Conservation (phyloP, 805 yeast species). For the Candida nemodendra region DNA sequence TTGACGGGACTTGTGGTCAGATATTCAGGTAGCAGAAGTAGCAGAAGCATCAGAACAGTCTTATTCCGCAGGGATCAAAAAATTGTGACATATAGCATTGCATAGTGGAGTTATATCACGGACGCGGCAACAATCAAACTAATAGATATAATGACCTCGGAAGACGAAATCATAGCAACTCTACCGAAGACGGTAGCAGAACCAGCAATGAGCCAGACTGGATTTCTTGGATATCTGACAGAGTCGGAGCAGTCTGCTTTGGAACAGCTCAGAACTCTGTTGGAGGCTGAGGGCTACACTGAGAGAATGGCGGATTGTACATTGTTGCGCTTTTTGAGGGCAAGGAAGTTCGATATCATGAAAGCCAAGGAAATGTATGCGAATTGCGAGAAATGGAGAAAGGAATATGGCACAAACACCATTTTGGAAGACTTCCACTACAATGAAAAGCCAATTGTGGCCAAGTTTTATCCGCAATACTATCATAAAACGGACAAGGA, state of each 20-base stretch:
- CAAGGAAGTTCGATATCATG: constrained; percentile 86
- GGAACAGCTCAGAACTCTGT: constrained; percentile 53
- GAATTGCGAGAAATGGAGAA: constrained; percentile 90
- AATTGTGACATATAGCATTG: too few relatives aligned
- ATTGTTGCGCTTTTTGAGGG: constrained; percentile 81
- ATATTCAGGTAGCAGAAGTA: too few relatives aligned
- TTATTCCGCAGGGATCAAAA: constrained; percentile 1
- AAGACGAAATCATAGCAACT: constrained; percentile 27
- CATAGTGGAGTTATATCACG: too few relatives aligned
- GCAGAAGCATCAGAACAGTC: too few relatives aligned
- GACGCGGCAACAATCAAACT: too few relatives aligned
- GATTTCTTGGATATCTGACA: constrained; percentile 79
- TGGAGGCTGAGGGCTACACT: constrained; percentile 65
- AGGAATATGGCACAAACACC: constrained; percentile 81
- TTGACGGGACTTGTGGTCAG: too few relatives aligned
- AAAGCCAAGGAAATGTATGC: constrained; percentile 80
- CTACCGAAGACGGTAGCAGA: constrained; percentile 51
- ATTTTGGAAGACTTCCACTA: constrained; percentile 85
- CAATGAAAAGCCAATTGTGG: constrained; percentile 89
- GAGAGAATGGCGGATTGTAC: constrained; percentile 86
- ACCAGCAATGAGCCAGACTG: constrained; percentile 52
- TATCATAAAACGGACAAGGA: constrained; percentile 96
- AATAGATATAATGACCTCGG: constrained; percentile 18
- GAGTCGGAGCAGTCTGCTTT: constrained; percentile 63
- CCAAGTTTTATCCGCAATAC: constrained; percentile 90